Evolutionary conservation across 306 rosid genomes (phyloP).

Genomic region (Alnus glutinosa): DNA sequence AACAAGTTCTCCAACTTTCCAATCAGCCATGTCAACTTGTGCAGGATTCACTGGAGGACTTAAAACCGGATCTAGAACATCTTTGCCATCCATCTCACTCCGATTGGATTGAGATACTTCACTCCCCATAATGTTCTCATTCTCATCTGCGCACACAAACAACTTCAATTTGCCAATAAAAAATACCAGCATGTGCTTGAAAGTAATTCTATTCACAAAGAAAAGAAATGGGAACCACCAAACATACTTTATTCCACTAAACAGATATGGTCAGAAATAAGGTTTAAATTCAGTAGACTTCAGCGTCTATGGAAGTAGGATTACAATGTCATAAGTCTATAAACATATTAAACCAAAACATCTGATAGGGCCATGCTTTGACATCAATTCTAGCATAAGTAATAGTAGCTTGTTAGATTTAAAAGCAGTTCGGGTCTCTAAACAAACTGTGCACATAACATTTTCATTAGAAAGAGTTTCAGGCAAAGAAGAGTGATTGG

Average conservation of each 20-base stretch:
- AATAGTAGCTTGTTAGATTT: neutral
- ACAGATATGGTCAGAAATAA: neutral
- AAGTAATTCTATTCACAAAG: neutral
- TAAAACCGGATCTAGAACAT: slow-evolving; percentile 35
- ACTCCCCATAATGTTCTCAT: slow-evolving; percentile 28
- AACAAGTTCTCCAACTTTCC: slow-evolving; percentile 33
- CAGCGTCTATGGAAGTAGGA: neutral
- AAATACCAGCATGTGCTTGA: neutral
- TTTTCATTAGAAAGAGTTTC: neutral
- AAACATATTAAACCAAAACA: neutral
- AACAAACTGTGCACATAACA: slow-evolving; percentile 3
- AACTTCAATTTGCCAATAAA: slow-evolving; percentile 24
- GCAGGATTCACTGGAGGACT: slow-evolving; percentile 27
- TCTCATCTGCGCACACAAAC: slow-evolving; percentile 49
- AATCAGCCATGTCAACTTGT: slow-evolving; percentile 26
- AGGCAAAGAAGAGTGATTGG: neutral
- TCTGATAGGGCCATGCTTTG: neutral
- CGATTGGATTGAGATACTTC: slow-evolving; percentile 21
- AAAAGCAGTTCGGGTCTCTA: neutral
- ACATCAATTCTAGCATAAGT: neutral
- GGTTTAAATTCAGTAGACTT: neutral
- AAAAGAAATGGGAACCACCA: slow-evolving; percentile 1
- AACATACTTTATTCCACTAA: neutral
- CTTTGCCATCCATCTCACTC: slow-evolving; percentile 33
- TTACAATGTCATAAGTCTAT: neutral